Evolutionary conservation across 805 yeast species (phyloP).

Genomic region (Candida bentonensis): DNA sequence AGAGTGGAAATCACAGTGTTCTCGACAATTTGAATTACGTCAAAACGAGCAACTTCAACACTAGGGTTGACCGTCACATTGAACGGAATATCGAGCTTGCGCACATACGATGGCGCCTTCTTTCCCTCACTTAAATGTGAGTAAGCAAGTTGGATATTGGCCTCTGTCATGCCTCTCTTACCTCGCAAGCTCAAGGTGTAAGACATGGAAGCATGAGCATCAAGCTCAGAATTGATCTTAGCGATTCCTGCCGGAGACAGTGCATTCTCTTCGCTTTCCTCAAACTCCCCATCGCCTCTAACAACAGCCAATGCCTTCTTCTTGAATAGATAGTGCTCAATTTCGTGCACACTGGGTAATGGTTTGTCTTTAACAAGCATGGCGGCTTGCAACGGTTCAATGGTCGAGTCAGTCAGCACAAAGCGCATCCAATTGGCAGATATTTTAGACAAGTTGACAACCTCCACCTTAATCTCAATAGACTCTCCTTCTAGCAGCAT

Average conservation of each 20-base stretch:
- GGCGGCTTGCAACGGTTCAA: slow-evolving; percentile 45
- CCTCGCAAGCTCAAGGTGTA: slow-evolving; percentile 51
- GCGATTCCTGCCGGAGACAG: slow-evolving; percentile 9
- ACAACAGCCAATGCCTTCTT: slow-evolving; percentile 35
- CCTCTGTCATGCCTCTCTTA: slow-evolving; percentile 57
- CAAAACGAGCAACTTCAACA: slow-evolving; percentile 62
- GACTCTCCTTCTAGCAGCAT: slow-evolving; percentile 74
- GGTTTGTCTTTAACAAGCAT: slow-evolving; percentile 32
- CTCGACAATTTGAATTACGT: slow-evolving; percentile 35
- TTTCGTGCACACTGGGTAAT: slow-evolving; percentile 55
- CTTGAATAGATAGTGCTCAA: slow-evolving; percentile 51
- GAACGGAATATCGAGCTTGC: slow-evolving; percentile 55
- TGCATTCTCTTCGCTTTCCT: slow-evolving; percentile 18
- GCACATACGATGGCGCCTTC: slow-evolving; percentile 24
- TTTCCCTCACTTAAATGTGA: slow-evolving; percentile 22
- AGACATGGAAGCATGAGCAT: slow-evolving; percentile 27
- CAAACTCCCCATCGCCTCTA: background rate
- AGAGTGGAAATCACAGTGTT: slow-evolving; percentile 9
- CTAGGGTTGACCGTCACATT: slow-evolving; percentile 58
- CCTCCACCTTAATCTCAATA: slow-evolving; percentile 31
- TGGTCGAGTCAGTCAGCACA: slow-evolving; percentile 59
- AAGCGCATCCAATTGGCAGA: slow-evolving; percentile 44
- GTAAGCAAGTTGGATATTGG: slow-evolving; percentile 53
- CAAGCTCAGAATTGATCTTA: slow-evolving; percentile 11
- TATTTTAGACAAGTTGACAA: slow-evolving; percentile 47